Evolutionary conservation across 2,329 filamentous ascomycete species (phyloP).

Genomic region (Nigrospora osmanthi): DNA sequence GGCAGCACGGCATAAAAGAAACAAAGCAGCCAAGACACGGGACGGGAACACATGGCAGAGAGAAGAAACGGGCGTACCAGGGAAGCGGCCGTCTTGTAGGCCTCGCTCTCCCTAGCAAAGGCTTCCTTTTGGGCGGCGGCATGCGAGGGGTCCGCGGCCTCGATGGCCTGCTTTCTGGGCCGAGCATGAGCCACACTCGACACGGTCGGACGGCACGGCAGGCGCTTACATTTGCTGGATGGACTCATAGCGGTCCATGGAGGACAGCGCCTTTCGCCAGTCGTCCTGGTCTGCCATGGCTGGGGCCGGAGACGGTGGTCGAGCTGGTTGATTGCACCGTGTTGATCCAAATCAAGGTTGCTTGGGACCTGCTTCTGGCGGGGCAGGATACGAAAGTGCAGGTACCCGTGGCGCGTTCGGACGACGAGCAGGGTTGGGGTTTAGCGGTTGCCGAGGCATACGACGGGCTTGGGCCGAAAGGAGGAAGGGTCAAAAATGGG

Average conservation of each 20-base stretch:
- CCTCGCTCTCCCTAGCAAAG: slow-evolving; percentile 57
- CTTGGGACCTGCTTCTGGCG: too few relatives aligned
- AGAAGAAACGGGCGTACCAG: slow-evolving; percentile 35
- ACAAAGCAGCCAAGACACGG: too few relatives aligned
- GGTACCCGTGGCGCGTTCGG: too few relatives aligned
- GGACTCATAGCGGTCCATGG: slow-evolving; percentile 52
- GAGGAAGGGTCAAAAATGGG: too few relatives aligned
- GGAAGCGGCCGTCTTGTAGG: slow-evolving; percentile 50
- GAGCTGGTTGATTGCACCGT: too few relatives aligned
- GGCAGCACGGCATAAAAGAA: background rate
- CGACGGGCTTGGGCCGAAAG: too few relatives aligned
- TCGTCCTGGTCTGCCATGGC: slow-evolving; percentile 25
- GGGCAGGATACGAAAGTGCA: too few relatives aligned
- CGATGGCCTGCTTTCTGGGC: slow-evolving; percentile 17
- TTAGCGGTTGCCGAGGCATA: too few relatives aligned
- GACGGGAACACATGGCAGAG: too few relatives aligned
- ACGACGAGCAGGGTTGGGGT: too few relatives aligned
- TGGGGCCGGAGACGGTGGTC: background rate
- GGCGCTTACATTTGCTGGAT: slow-evolving; percentile 53
- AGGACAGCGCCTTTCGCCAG: slow-evolving; percentile 47
- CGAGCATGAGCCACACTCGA: slow-evolving; percentile 1
- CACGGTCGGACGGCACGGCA: background rate
- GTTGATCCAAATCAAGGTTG: slow-evolving; percentile 1
- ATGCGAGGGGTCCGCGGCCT: slow-evolving; percentile 8
- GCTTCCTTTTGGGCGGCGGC: slow-evolving; percentile 34